Evolutionary conservation across 768 basidiomycete species (phyloP), one percentile per base, ranked within the genome.

Genomic region (Amanita subjunquillea): DNA sequence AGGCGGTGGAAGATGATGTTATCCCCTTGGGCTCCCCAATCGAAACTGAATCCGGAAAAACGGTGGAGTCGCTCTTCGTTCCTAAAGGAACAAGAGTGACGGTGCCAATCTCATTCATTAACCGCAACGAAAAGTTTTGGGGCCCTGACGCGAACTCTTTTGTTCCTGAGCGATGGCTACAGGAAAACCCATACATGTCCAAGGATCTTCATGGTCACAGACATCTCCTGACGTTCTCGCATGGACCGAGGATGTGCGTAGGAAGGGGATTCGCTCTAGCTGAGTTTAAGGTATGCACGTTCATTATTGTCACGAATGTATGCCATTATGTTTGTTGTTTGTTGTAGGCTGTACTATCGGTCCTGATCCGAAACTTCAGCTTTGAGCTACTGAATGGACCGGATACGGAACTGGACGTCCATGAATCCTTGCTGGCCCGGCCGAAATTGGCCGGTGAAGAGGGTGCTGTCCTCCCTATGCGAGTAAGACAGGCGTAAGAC

Each of bases 161-260:
- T 58, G 62, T 63, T 6, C 76, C 75, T 1, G 66, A 69, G 39
- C 67, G 75, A 1, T 78, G 76, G 75, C 54, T 72, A 6, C 59
- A 67, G 5, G 57, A 50, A 3, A 61, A 10, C 55, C 54, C 48
- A 55, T 57, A 25, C 22, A 45, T 50, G 3, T 69, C 68, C 9
- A 61, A 67, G 29, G 65, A 65, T 36, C 56, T 72, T 39, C 67
- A 67, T 27, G 67, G 70, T 2, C 66, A 69, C 32, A 60, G 63
- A 17, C 74, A 76, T 38, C 51, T 76, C 2, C 61, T 74, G 49
- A 70, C 71, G 3, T 78, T 76, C 57, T 60, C 68, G 0, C 74
- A 77, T 39, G 77, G 76, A 1, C 66, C 68, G 4, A 62, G 73
- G 37, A 65, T 62, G n/a, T 78, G 76, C 54, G 62, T 75, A 15